A percentile compares a stretch with the other conserved stretches of the same genome.
Conservation (phyloP, 2,329 filamentous ascomycete genomes). For the Penicillium janthinellum region DNA sequence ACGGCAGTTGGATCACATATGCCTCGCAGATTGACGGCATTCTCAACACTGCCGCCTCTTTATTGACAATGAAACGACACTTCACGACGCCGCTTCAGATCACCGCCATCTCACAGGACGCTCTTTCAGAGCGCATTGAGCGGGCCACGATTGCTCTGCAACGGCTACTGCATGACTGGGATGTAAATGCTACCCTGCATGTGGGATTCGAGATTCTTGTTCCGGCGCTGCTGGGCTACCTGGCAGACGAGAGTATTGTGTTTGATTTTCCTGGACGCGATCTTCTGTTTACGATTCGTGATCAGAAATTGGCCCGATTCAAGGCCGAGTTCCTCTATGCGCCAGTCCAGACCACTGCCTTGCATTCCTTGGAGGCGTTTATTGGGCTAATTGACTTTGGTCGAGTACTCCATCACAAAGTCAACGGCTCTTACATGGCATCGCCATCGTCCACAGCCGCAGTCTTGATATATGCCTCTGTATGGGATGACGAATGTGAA, state of each 20-base stretch:
- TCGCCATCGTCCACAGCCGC: conserved; percentile 47
- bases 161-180: conserved; percentile 29
- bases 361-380: conserved; percentile 46
- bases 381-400: conserved; percentile 42
- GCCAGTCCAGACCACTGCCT: conserved; percentile 28
- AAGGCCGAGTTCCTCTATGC: conserved; percentile 32
- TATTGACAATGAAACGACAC: conserved; percentile 32
- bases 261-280: not conserved
- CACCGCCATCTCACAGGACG: not conserved
- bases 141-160: conserved; percentile 22
- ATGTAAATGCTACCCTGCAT: conserved; percentile 30
- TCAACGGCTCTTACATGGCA: conserved; percentile 39
- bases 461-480: conserved; percentile 35
- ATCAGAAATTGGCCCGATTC: conserved; percentile 33
- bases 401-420: conserved; percentile 36
- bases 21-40: conserved; percentile 36
- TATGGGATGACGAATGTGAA: conserved; percentile 40
- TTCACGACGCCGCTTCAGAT: not conserved
- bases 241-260: conserved; percentile 17
- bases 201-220: conserved; percentile 42
- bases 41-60: conserved; percentile 36
- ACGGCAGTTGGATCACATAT: conserved; percentile 32
- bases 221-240: conserved; percentile 32
- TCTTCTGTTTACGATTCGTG: conserved; percentile 17
- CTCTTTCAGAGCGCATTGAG: not conserved